Evolutionary conservation across 768 basidiomycete species (phyloP), one percentile per base, ranked within the genome.

Genomic region (Lactarius sanguifluus): DNA sequence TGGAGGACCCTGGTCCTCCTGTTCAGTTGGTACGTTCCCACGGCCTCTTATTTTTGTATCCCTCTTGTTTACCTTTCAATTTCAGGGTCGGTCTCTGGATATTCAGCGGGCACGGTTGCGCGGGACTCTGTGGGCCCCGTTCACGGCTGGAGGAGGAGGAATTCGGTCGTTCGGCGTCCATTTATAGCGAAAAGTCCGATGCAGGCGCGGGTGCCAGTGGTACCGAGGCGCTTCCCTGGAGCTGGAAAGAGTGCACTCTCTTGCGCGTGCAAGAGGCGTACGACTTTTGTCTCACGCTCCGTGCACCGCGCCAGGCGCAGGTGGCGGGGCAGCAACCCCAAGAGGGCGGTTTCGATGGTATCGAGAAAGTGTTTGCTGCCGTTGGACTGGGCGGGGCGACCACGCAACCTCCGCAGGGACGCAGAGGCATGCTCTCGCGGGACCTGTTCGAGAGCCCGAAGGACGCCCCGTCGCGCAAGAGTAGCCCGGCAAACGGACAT

Each of bases 71-170:
- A 64, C 47, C 32, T 59, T 43, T 55, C 40, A 50, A 50, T 61
- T 28, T 18, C 70, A 91, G 91, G 85, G 74, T 91, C 59, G 89
- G 88, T 57, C 81, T 96, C 20, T 94, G 92, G 91, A 72, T 89
- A 61, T 77, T 91, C 70, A 91, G 89, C 57, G 90, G 87, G 54
- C 83, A 91, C 65, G 85, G 85, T 64, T 90, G 89, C 57, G 92
- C 86, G 58, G 91, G 92, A n/a, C 74, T 94, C 18, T 92, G 91
- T 75, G 92, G 92, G 54, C 92, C 92, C 12, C 85, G 90, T 16
- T 85, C 87, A 71, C 82, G 88, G 69, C 92, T 91, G 92, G 92
- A 94, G 73, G 92, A 94, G 77, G 85, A 89, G 59, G 86, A 86
- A 32, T 81, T 79, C 18, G 88, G 89, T 73, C 89, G 88, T 79